Evolutionary conservation across 768 basidiomycete species (phyloP).

Genomic region (Baorangia bicolor): DNA sequence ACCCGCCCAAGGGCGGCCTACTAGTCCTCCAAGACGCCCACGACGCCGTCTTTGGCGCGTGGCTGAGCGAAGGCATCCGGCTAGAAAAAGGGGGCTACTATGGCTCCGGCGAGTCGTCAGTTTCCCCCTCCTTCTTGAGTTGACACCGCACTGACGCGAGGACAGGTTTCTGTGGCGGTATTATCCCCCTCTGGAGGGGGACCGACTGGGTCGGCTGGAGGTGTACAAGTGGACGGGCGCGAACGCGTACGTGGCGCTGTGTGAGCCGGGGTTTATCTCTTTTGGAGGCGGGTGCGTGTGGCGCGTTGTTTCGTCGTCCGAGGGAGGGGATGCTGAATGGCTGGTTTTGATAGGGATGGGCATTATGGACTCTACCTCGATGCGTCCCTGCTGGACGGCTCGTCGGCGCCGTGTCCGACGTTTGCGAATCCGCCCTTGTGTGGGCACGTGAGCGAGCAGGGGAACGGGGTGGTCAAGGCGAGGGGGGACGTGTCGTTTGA

Average conservation of each 20-base stretch:
- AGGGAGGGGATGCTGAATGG: no score
- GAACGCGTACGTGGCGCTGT: conserved; percentile 89
- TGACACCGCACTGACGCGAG: neutral
- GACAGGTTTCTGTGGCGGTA: conserved; percentile 78
- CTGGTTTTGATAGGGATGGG: no score
- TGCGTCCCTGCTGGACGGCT: conserved; percentile 75
- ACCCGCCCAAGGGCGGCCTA: conserved; percentile 46
- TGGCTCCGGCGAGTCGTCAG: conserved; percentile 78
- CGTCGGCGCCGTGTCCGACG: conserved; percentile 80
- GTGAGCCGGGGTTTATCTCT: conserved; percentile 76
- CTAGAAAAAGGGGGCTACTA: conserved; percentile 67
- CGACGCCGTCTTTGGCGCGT: conserved; percentile 76
- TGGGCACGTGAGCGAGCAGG: conserved; percentile 9
- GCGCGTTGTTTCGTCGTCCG: no score
- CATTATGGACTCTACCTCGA: conserved; percentile 89
- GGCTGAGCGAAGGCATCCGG: conserved; percentile 68
- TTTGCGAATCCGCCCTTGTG: conserved; percentile 87
- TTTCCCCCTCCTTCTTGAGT: neutral
- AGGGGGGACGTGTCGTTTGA: conserved; percentile 65
- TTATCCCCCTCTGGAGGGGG: conserved; percentile 24
- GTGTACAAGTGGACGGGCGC: conserved; percentile 83
- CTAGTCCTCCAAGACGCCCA: conserved; percentile 64
- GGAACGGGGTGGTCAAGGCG: conserved; percentile 21
- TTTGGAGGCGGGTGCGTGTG: conserved; percentile 89
- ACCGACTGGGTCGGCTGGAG: conserved; percentile 40